Percentiles rank a stretch among this genome's conserved stretches.
phyloP scores from a whole-genome alignment of 2,329 filamentous ascomycete genomes.

The Lasiodiplodia theobromae region DNA sequence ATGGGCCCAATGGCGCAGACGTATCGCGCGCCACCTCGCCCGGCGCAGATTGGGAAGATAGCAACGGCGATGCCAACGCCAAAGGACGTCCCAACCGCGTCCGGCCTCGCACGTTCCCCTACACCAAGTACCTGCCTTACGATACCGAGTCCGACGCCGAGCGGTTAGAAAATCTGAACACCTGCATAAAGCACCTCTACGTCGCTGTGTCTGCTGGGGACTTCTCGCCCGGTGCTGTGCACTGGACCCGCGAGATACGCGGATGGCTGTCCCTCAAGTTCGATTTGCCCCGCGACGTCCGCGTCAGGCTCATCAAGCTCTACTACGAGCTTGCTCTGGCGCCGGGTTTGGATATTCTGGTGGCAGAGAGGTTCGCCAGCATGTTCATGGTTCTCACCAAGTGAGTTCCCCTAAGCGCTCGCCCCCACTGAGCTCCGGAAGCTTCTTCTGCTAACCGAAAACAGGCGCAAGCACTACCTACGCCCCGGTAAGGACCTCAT shows the following conservation, averaged over 20 bases:
- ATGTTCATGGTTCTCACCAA: slow-evolving; percentile 98
- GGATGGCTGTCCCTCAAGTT: slow-evolving; percentile 98
- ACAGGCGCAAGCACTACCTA: slow-evolving; percentile 91
- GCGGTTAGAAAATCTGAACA: slow-evolving; percentile 78
- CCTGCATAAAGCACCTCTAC: slow-evolving; percentile 93
- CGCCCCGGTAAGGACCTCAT: slow-evolving; percentile 87
- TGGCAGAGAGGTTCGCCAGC: slow-evolving; percentile 89
- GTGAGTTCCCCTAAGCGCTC: slow-evolving; percentile 59
- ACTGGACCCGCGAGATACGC: slow-evolving; percentile 96
- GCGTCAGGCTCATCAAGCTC: slow-evolving; percentile 83
- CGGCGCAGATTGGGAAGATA: slow-evolving; percentile 66
- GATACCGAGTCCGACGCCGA: slow-evolving; percentile 79
- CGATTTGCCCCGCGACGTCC: slow-evolving; percentile 84
- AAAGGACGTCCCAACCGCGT: slow-evolving; percentile 70
- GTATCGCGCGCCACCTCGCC: slow-evolving; percentile 88
- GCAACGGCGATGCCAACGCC: slow-evolving; percentile 56
- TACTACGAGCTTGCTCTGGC: slow-evolving; percentile 95
- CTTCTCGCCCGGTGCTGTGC: slow-evolving; percentile 89
- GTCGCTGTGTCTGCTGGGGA: slow-evolving; percentile 91
- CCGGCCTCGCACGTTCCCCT: slow-evolving; percentile 86
- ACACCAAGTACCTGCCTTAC: slow-evolving; percentile 90
- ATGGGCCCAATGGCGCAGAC: slow-evolving; percentile 60
- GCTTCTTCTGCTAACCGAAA: slow-evolving; percentile 27
- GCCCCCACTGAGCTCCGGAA: not conserved
- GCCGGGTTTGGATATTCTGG: slow-evolving; percentile 81